A percentile compares a stretch with the other conserved stretches of the same genome.
Conservation (phyloP, 2,329 filamentous ascomycete genomes). For the Trichophyton simii region DNA sequence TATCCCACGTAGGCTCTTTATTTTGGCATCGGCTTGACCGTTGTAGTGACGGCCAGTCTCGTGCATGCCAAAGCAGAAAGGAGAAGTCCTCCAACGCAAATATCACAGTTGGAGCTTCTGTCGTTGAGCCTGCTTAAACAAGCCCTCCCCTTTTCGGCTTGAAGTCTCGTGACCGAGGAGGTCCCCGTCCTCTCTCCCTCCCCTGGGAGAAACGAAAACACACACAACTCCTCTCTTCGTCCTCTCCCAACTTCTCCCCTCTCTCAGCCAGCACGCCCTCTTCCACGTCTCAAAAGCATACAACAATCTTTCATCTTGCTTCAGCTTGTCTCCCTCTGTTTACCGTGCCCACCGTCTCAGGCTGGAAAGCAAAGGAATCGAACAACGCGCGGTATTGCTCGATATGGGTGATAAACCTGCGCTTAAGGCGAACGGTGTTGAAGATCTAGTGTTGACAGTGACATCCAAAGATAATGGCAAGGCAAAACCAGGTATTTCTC, state of each 20-base stretch:
- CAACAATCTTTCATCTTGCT: background rate
- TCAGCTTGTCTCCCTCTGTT: background rate
- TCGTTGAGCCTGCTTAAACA: background rate
- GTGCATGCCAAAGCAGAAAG: background rate
- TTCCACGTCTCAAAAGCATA: background rate
- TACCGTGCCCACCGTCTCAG: background rate
- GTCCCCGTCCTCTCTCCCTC: background rate
- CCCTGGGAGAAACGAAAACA: background rate
- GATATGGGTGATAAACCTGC: background rate
- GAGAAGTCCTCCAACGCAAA: background rate
- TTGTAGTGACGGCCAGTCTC: background rate
- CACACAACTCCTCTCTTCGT: background rate
- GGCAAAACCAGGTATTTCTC: constrained; percentile 1
- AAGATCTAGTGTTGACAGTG: background rate
- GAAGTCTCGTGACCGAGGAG: background rate
- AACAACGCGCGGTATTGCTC: background rate
- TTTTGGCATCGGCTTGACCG: background rate
- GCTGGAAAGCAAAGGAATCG: background rate
- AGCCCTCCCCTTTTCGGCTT: background rate
- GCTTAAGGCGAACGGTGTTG: background rate
- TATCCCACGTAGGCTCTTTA: background rate
- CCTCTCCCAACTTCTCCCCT: background rate
- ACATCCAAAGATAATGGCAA: background rate
- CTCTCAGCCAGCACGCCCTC: background rate
- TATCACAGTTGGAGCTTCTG: background rate